A percentile compares a stretch with the other conserved stretches of the same genome.
Conservation (phyloP, 2,329 filamentous ascomycete species). For the Microthyrium microscopicum region DNA sequence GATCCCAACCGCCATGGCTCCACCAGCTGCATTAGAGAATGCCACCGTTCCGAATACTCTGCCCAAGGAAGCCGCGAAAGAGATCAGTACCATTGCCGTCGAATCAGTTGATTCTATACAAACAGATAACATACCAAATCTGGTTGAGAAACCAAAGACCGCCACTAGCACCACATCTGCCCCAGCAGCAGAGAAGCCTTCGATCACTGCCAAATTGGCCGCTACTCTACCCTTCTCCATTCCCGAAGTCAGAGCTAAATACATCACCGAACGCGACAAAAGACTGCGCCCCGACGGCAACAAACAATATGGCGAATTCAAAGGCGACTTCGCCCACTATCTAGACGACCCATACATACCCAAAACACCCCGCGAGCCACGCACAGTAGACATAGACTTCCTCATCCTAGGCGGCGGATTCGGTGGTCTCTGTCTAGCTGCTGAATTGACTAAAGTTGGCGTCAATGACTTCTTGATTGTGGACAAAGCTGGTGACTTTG, state of each 20-base stretch:
- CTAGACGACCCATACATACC: constrained; percentile 16
- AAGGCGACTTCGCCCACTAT: constrained; percentile 14
- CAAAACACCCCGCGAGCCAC: constrained; percentile 13
- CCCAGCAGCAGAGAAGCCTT: no score
- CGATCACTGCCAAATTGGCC: no score
- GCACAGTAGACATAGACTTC: constrained; percentile 15
- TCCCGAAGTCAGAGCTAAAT: constrained; percentile 14
- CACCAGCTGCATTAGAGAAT: no score
- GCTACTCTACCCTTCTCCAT: no score
- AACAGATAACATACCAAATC: no score
- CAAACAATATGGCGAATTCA: constrained; percentile 16
- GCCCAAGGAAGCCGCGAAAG: no score
- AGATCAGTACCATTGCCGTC: no score
- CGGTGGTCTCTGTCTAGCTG: constrained; percentile 26
- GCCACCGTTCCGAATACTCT: no score
- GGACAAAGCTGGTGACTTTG: constrained; percentile 31
- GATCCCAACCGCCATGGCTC: no score
- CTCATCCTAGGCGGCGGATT: constrained; percentile 29
- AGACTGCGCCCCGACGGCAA: constrained; percentile 14
- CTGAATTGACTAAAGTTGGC: constrained; percentile 22
- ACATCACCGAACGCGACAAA: constrained; percentile 16
- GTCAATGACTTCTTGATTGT: constrained; percentile 24
- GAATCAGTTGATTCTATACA: no score
- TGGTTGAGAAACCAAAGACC: no score
- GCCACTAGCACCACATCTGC: no score